Conservation (phyloP, 257 asterid species). For the Plantago elongata region DNA sequence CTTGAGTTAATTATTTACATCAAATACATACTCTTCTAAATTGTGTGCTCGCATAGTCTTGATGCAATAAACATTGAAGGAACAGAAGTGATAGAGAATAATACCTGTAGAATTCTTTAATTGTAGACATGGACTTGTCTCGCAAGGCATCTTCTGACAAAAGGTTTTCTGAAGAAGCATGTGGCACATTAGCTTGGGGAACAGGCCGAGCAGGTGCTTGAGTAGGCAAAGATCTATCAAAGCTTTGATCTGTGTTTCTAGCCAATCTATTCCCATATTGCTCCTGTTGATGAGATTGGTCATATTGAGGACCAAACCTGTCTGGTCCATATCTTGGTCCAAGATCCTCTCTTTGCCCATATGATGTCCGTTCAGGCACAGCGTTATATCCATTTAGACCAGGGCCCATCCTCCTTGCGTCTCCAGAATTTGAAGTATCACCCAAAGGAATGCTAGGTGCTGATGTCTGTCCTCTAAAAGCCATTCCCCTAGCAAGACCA, state of each 20-base stretch:
- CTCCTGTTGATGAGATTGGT: constrained; percentile 47
- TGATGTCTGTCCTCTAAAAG: constrained; percentile 66
- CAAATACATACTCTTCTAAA: background rate
- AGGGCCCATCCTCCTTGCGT: constrained; percentile 46
- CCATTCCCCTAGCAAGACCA: constrained; percentile 85
- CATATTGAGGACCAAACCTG: constrained; percentile 41
- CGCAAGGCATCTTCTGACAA: constrained; percentile 52
- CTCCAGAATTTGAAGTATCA: constrained; percentile 45
- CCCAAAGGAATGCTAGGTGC: constrained; percentile 32
- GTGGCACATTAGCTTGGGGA: constrained; percentile 25
- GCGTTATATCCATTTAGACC: constrained; percentile 58
- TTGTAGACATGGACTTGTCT: constrained; percentile 64
- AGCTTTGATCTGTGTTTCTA: constrained; percentile 27
- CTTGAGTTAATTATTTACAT: background rate
- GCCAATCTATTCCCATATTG: constrained; percentile 33
- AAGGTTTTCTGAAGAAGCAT: constrained; percentile 46
- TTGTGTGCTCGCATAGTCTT: background rate
- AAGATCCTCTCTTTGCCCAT: constrained; percentile 59
- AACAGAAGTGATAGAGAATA: background rate
- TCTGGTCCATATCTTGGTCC: constrained; percentile 51
- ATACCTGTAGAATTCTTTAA: constrained; percentile 86
- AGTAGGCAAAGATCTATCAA: constrained; percentile 30
- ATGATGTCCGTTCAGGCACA: constrained; percentile 46
- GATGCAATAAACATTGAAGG: constrained; percentile 5
- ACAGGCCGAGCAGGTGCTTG: constrained; percentile 40